Conservation (phyloP, 139 green algal species). For the Nannochloris sp. region DNA sequence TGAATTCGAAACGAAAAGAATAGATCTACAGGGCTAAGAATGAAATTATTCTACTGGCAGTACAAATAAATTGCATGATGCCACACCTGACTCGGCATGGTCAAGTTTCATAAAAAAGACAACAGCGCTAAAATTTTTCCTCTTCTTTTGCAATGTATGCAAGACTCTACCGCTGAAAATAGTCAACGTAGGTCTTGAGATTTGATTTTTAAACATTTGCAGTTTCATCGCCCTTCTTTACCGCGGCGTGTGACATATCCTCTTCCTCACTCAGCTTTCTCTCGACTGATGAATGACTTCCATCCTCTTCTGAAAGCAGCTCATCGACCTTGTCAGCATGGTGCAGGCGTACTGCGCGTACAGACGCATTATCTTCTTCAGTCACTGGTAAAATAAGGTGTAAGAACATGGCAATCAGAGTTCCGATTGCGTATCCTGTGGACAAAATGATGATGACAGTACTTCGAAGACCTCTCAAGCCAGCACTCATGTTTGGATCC, state of each 20-base stretch:
- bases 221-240: neutral
- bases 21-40: too few relatives aligned
- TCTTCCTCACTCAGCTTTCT: neutral
- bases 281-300: neutral
- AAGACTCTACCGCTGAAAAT: neutral
- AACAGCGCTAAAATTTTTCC: neutral
- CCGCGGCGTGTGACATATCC: neutral
- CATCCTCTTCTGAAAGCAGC: neutral
- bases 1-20: too few relatives aligned
- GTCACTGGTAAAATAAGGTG: constrained; percentile 16
- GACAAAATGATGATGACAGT: constrained; percentile 16
- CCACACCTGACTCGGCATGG: too few relatives aligned
- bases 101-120: neutral
- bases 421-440: constrained; percentile 19
- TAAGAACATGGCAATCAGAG: constrained; percentile 17
- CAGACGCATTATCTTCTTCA: constrained; percentile 8
- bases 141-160: too few relatives aligned
- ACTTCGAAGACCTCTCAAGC: constrained; percentile 9
- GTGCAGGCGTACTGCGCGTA: neutral
- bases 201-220: neutral
- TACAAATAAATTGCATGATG: too few relatives aligned
- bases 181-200: neutral
- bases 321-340: neutral
- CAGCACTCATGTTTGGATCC: constrained; percentile 1
- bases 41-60: too few relatives aligned